phyloP scores from a whole-genome alignment of 371 early-diverging fungal species.

The Mucor racemosus region DNA sequence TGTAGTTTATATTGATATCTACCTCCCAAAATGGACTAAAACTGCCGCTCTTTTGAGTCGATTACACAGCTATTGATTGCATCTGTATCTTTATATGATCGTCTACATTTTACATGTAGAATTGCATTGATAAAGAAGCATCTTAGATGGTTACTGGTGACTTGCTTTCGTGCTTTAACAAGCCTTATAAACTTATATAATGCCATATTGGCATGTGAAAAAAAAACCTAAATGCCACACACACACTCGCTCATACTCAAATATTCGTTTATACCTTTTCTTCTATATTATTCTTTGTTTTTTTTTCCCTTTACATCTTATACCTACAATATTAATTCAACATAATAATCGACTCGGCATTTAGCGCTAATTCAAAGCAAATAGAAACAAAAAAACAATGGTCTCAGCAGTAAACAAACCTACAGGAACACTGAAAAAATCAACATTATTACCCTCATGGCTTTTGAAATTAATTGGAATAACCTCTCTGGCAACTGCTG shows the following conservation, averaged over 20 bases:
- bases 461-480: slow-evolving; percentile 25
- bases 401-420: slow-evolving; percentile 4
- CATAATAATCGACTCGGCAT: background rate
- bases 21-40: too few relatives aligned
- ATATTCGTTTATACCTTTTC: slow-evolving; percentile 14
- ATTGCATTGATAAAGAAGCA: background rate
- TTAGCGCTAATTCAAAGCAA: background rate
- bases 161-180: background rate
- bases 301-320: background rate
- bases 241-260: background rate
- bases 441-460: slow-evolving; percentile 28
- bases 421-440: slow-evolving; percentile 11
- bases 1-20: too few relatives aligned
- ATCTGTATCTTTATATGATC: too few relatives aligned
- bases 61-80: background rate
- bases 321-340: background rate
- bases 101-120: background rate
- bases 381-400: background rate
- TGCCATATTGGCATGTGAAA: slow-evolving; percentile 7
- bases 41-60: too few relatives aligned
- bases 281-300: slow-evolving; percentile 10
- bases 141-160: background rate
- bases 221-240: background rate
- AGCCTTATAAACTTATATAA: background rate
- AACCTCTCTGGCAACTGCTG: slow-evolving; percentile 27